phyloP scores from a whole-genome alignment of 2,329 filamentous ascomycete genomes.

The Colletotrichum sp. region DNA sequence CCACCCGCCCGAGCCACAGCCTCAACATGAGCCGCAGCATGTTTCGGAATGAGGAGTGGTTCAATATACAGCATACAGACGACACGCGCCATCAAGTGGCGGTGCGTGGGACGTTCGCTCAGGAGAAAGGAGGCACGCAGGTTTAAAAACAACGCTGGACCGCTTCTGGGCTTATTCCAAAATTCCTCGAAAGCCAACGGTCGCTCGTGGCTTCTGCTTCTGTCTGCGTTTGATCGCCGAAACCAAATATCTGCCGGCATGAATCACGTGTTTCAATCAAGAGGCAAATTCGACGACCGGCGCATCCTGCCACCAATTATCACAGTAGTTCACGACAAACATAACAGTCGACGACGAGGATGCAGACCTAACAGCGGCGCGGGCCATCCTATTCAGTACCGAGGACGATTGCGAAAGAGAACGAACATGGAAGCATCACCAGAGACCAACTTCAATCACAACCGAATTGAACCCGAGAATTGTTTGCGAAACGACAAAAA shows the following conservation, averaged over 20 bases:
- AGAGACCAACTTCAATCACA: neutral
- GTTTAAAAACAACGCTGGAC: neutral
- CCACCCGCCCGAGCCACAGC: neutral
- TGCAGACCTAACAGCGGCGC: neutral
- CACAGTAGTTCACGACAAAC: neutral
- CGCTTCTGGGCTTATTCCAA: rapidly evolving
- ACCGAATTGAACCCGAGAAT: neutral
- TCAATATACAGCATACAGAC: neutral
- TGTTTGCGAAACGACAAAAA: neutral
- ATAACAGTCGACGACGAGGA: neutral
- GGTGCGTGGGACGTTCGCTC: neutral
- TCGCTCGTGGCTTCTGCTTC: neutral
- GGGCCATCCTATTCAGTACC: neutral
- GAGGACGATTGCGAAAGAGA: neutral
- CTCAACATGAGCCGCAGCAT: neutral
- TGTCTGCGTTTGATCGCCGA: neutral
- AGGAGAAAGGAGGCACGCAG: neutral
- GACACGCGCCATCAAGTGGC: slow-evolving; percentile 5
- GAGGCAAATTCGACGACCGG: neutral
- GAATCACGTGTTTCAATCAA: neutral
- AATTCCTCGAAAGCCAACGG: neutral
- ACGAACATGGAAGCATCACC: neutral
- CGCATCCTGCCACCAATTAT: neutral
- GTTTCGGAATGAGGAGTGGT: neutral
- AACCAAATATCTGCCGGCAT: neutral